Evolutionary conservation across 2,329 filamentous ascomycete species (phyloP).

Genomic region (Xylaria digitata): DNA sequence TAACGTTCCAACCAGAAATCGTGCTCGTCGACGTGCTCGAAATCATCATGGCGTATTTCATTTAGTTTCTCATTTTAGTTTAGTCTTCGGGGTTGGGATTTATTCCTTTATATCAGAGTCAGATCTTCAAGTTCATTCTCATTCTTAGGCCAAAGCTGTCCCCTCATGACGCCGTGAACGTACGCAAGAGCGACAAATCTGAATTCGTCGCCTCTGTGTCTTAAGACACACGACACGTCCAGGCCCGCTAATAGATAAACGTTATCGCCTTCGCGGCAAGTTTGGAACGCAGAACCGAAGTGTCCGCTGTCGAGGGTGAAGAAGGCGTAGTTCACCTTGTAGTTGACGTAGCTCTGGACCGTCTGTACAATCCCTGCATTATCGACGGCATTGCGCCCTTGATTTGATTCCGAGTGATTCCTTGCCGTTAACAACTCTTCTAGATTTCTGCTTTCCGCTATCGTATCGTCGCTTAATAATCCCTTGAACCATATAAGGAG

Average conservation of each 20-base stretch:
- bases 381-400: background rate
- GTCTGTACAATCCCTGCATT: background rate
- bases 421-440: too few species aligned
- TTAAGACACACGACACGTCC: constrained; percentile 14
- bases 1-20: background rate
- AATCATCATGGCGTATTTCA: background rate
- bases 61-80: background rate
- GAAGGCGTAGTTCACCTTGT: constrained; percentile 25
- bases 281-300: constrained; percentile 18
- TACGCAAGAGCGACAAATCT: constrained; percentile 25
- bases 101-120: constrained; percentile 16
- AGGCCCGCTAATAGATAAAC: constrained; percentile 23
- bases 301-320: constrained; percentile 22
- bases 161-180: constrained; percentile 21
- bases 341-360: constrained; percentile 14
- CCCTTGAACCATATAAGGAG: constrained; percentile 3
- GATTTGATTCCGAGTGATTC: too few species aligned
- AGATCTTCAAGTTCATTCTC: constrained; percentile 20
- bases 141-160: constrained; percentile 27
- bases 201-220: constrained; percentile 3
- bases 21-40: background rate
- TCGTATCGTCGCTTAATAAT: too few species aligned
- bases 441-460: too few species aligned
- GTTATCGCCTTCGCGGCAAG: constrained; percentile 11
- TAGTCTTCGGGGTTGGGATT: background rate